Evolutionary conservation across 345 rosid species (phyloP).

Genomic region (Eucalyptus urophylla): DNA sequence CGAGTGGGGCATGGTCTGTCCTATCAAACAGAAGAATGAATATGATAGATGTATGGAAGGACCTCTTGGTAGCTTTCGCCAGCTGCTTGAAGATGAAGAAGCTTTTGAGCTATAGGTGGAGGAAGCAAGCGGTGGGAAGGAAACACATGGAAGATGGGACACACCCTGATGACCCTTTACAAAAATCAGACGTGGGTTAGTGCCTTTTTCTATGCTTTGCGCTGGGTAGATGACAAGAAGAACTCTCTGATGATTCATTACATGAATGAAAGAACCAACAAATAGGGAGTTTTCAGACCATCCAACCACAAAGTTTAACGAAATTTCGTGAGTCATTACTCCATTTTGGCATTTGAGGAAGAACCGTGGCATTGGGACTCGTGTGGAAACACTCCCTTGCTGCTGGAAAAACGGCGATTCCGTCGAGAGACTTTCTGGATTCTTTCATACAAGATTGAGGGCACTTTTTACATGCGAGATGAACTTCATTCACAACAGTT

Average conservation of each 20-base stretch:
- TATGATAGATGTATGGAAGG: background rate
- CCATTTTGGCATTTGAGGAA: background rate
- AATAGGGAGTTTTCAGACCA: background rate
- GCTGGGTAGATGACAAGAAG: background rate
- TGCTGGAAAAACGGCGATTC: background rate
- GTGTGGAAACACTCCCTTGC: background rate
- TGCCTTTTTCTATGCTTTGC: background rate
- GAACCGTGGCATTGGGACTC: background rate
- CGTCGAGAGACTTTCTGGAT: background rate
- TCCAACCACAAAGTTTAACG: background rate
- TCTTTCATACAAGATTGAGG: background rate
- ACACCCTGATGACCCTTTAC: background rate
- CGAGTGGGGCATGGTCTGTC: background rate
- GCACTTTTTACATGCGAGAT: too few species aligned
- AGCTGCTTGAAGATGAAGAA: background rate
- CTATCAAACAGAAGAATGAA: background rate
- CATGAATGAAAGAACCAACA: background rate
- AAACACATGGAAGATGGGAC: background rate
- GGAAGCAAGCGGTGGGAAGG: background rate
- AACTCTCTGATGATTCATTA: background rate
- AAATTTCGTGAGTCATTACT: background rate
- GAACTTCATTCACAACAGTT: conserved; percentile 54
- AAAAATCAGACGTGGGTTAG: background rate
- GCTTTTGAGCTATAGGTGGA: background rate
- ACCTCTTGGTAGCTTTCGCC: background rate